Evolutionary conservation across 805 yeast species (phyloP), one percentile per base, ranked within the genome.

Genomic region (Ogataea pignaliae): DNA sequence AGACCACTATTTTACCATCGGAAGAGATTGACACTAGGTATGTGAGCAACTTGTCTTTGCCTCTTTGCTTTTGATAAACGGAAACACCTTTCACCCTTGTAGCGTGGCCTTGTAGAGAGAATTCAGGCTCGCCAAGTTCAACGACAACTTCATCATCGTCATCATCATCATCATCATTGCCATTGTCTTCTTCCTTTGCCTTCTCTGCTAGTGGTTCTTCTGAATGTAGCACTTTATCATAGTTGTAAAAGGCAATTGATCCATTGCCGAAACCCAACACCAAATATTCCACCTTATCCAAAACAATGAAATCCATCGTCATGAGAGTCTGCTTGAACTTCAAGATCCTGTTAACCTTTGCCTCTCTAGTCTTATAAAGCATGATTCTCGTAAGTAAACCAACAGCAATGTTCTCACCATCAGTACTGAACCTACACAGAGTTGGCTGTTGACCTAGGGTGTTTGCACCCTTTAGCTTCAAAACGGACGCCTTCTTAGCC

Each of bases 1-100:
- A 91, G 3, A 91, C 85, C 8, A 93, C 95, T 41, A 91, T 83
- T 56, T 79, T 85, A 21, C 98, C 98, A 64, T 91, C 98, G 0
- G 97, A 87, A 0, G 97, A 87, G 11, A 89, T 87, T 2, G 96
- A 84, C 0, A 87, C 75, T 57, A 93, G 64, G 57, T 75, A 85
- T 12, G 57, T 52, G 10, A 47, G 40, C 1, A 40, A 13, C 15
- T 68, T 71, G 12, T 73, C 70, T 32, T 70, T 66, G 21, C 57
- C 39, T 5, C 40, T 36, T 33, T 42, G 48, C 45, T 63, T 65
- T 45, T 56, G 56, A 55, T 73, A 75, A 39, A 81, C 70, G 15
- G 80, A 68, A 53, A 93, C 73, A 51, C 83, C 95, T 65, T 91
- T 91, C 36, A 91, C 84, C 62, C 99, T 79, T 51, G 77, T 80